phyloP scores from a whole-genome alignment of 768 basidiomycete genomes.

The Hydnomerulius pinastri region DNA sequence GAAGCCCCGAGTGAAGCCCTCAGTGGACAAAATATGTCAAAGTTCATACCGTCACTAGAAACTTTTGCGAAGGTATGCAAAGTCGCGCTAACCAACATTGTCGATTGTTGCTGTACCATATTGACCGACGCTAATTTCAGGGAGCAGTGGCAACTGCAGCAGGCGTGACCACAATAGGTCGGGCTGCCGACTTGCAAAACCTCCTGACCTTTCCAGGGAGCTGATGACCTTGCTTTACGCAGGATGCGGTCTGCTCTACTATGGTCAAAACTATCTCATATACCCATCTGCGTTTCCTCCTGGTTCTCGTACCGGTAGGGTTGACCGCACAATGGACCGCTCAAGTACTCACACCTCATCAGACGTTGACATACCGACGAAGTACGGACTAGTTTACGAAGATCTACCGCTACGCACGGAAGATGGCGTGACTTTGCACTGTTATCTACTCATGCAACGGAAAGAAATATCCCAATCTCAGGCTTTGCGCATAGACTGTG shows the following conservation, averaged over 20 bases:
- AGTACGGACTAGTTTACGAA: slow-evolving; percentile 74
- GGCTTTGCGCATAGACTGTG: slow-evolving; percentile 36
- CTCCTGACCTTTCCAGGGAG: neutral
- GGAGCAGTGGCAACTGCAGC: slow-evolving; percentile 58
- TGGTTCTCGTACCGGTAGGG: slow-evolving; percentile 74
- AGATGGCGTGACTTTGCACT: slow-evolving; percentile 71
- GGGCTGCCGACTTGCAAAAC: slow-evolving; percentile 13
- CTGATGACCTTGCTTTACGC: neutral
- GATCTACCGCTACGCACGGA: slow-evolving; percentile 71
- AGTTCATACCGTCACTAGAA: slow-evolving; percentile 44
- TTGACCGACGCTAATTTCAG: slow-evolving; percentile 28
- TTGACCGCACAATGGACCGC: neutral
- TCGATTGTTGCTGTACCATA: neutral
- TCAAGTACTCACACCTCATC: slow-evolving; percentile 1
- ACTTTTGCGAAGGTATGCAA: slow-evolving; percentile 44
- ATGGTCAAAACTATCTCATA: slow-evolving; percentile 86
- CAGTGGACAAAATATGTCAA: slow-evolving; percentile 36
- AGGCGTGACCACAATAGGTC: slow-evolving; percentile 58
- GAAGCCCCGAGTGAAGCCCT: too few species aligned
- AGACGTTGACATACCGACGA: slow-evolving; percentile 74
- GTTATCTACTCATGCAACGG: slow-evolving; percentile 74
- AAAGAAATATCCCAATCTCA: slow-evolving; percentile 43
- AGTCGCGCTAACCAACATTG: neutral
- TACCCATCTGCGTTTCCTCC: slow-evolving; percentile 84
- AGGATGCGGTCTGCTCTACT: slow-evolving; percentile 79